Evolutionary conservation across 345 rosid species (phyloP).

Genomic region (Capsella bursapastoris): DNA sequence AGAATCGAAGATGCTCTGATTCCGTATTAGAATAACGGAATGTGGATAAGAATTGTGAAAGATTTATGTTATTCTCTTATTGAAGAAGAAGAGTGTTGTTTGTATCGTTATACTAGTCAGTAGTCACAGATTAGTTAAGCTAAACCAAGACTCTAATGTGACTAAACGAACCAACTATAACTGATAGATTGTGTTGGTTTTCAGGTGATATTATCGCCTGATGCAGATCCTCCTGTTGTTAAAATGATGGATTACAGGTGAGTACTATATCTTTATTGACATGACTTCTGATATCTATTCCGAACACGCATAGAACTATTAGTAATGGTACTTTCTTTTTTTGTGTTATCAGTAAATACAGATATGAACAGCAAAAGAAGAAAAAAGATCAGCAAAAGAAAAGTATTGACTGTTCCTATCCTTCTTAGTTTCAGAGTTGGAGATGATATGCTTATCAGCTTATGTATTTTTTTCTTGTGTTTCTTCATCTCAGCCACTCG

Average conservation of each 20-base stretch:
- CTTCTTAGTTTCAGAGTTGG: conserved; percentile 35
- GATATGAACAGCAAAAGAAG: conserved; percentile 85
- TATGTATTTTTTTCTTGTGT: conserved; percentile 22
- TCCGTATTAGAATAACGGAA: too few relatives aligned
- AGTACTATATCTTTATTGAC: conserved; percentile 4
- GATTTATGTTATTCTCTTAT: too few relatives aligned
- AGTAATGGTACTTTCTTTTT: not conserved
- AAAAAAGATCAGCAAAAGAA: conserved; percentile 85
- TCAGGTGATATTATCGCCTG: conserved; percentile 88
- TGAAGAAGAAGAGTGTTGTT: too few relatives aligned
- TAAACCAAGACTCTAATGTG: not conserved
- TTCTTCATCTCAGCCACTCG: conserved; percentile 58
- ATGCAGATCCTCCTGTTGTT: conserved; percentile 94
- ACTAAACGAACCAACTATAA: not conserved
- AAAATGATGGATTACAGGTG: conserved; percentile 93
- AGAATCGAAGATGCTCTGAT: too few relatives aligned
- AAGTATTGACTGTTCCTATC: conserved; percentile 59
- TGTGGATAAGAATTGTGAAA: too few relatives aligned
- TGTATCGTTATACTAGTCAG: too few relatives aligned
- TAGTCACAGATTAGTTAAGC: not conserved
- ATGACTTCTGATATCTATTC: conserved; percentile 23
- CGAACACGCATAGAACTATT: not conserved
- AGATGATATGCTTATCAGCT: conserved; percentile 10
- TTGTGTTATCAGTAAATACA: conserved; percentile 62
- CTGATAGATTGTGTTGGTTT: conserved; percentile 21